These are phyloP conservation scores for Microthlaspi erraticum DNA, from an alignment of 345 rosid genomes.

Conservation along the genomic window DNA sequence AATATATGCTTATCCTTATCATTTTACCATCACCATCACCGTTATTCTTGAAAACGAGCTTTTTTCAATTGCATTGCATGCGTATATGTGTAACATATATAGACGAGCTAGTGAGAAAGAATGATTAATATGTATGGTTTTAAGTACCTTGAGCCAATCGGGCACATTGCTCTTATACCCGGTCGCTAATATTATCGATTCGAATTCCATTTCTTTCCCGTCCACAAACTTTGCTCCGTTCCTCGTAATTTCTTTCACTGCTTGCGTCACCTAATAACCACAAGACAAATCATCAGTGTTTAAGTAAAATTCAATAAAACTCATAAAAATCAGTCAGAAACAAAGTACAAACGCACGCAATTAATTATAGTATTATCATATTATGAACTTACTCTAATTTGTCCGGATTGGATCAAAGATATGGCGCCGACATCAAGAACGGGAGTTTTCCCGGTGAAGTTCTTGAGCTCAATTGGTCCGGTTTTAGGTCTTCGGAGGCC, in stretches of 20 bases:
- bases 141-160: constrained; percentile 82
- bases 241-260: constrained; percentile 74
- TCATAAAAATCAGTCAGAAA: neutral
- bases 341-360: constrained; percentile 15
- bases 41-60: constrained; percentile 41
- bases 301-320: neutral
- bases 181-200: constrained; percentile 84
- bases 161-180: constrained; percentile 96
- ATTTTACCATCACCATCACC: constrained; percentile 38
- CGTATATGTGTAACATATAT: neutral
- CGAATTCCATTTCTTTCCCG: constrained; percentile 74
- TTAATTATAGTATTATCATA: neutral
- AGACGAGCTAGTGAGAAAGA: neutral
- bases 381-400: constrained; percentile 63
- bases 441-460: constrained; percentile 84
- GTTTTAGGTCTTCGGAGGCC: constrained; percentile 90
- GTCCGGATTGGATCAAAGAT: constrained; percentile 67
- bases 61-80: constrained; percentile 22
- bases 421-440: constrained; percentile 88
- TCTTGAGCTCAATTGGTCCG: constrained; percentile 91
- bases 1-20: constrained; percentile 18
- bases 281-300: constrained; percentile 9
- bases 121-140: neutral
- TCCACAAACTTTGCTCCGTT: constrained; percentile 71
- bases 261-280: constrained; percentile 61